Percentiles rank a stretch among this genome's conserved stretches.
phyloP scores from a whole-genome alignment of 2,329 filamentous ascomycete genomes.

The Colletotrichum sp. region DNA sequence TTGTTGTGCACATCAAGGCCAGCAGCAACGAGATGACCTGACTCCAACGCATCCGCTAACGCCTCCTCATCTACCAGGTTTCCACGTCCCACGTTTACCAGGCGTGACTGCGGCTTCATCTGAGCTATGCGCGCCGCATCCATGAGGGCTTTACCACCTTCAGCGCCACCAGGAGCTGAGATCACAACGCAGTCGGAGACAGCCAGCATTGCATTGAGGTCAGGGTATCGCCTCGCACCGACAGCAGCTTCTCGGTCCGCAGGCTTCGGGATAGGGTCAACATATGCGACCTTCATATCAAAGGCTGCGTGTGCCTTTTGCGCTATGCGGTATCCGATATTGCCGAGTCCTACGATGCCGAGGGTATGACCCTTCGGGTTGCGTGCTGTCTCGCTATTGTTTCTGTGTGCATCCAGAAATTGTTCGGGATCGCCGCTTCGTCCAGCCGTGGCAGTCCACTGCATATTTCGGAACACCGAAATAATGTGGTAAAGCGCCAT shows the following conservation, averaged over 20 bases:
- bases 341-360: constrained; percentile 65
- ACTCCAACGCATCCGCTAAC: constrained; percentile 20
- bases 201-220: constrained; percentile 50
- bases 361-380: constrained; percentile 61
- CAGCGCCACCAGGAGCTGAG: constrained; percentile 51
- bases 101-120: constrained; percentile 55
- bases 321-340: constrained; percentile 59
- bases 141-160: constrained; percentile 43
- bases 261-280: constrained; percentile 49
- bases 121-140: constrained; percentile 41
- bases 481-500: constrained; percentile 65
- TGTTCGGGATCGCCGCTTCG: constrained; percentile 42
- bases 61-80: constrained; percentile 21
- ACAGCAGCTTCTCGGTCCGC: constrained; percentile 46
- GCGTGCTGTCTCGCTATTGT: constrained; percentile 56
- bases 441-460: constrained; percentile 59
- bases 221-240: constrained; percentile 45
- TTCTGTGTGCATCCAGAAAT: constrained; percentile 58
- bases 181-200: constrained; percentile 55
- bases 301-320: constrained; percentile 59
- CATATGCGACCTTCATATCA: constrained; percentile 62
- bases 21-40: constrained; percentile 11
- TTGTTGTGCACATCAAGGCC: constrained; percentile 39
- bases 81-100: constrained; percentile 60
- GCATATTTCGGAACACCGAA: constrained; percentile 61